Percentiles rank a stretch among this genome's conserved stretches.
phyloP scores from a whole-genome alignment of 441 rosid species.

The Pelargonium australe region DNA sequence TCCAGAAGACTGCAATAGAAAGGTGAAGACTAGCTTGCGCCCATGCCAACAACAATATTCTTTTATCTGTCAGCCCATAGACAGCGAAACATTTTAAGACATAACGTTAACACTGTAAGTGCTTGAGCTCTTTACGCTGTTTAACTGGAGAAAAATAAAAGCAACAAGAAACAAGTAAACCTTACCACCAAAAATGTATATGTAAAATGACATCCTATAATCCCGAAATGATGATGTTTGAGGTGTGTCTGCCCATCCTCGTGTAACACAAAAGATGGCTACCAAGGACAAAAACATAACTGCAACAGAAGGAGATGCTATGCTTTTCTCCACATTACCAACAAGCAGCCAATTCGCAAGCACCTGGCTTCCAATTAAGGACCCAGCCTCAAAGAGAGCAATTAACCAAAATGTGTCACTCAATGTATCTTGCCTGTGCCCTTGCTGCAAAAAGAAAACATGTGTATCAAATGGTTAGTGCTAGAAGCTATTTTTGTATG shows the following conservation, averaged over 20 bases:
- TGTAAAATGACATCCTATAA: constrained; percentile 40
- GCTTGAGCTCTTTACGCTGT: not conserved
- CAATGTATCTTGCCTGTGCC: constrained; percentile 63
- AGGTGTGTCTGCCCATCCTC: constrained; percentile 48
- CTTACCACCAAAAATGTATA: constrained; percentile 62
- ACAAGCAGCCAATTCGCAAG: constrained; percentile 65
- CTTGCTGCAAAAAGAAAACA: constrained; percentile 50
- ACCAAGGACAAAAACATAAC: constrained; percentile 46
- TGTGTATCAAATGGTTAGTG: constrained; percentile 4
- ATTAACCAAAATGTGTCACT: constrained; percentile 82
- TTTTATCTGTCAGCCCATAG: constrained; percentile 51
- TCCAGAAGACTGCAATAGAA: constrained; percentile 74
- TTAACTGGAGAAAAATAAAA: constrained; percentile 3
- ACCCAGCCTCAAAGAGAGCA: constrained; percentile 73
- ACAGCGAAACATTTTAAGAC: not conserved
- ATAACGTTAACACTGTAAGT: not conserved
- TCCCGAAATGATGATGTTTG: constrained; percentile 34
- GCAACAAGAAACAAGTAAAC: constrained; percentile 5
- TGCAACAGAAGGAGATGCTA: constrained; percentile 39
- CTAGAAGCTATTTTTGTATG: not conserved
- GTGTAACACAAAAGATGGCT: constrained; percentile 38
- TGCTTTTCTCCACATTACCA: constrained; percentile 35
- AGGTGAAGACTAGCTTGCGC: constrained; percentile 83
- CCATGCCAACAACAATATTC: constrained; percentile 64
- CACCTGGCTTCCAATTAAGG: constrained; percentile 69